Base-by-base conservation (phyloP, 2,329 filamentous ascomycete species). In the Phyllosticta ampelicida region DNA sequence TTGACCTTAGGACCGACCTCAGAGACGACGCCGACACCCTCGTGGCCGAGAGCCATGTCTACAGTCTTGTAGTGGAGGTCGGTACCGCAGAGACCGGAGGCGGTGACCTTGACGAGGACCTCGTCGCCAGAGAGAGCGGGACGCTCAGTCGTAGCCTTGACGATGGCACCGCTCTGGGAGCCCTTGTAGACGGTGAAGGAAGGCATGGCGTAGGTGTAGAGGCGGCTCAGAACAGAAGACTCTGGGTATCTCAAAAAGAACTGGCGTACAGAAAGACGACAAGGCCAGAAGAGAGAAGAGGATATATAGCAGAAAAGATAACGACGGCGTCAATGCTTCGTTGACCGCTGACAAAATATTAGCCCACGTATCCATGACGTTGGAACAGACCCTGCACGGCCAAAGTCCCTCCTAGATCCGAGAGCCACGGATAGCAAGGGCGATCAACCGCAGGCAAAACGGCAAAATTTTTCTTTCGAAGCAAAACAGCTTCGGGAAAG, bases 101-200 rank as follows among this genome's bases (percentile, higher is more conserved):
- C 82, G 16, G 84, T 87, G 61, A 87, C 75, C 58, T 77, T 78
- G 66, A 88, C 67, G 26, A 84, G 76, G 55, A 87, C 83, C 60
- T 86, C 74, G 68, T 84, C 77, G 54, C 73, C 71, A 1, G 65
- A 66, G 49, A 82, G 68, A 16, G 78, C 73, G 28, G 72, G 71
- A 60, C 74, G 77, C 19, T 71, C 75, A 50, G 77, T 80, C 53
- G 73, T 74, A 51, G 71, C 67, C 67, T 82, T 71, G 59, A 76
- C 68, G 64, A 85, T 80, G 60, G 75, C 74, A 64, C 83, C 82
- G 59, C 78, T 77, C 63, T 80, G 75, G 62, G 76, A 76, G 63
- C 84, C 84, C 67, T 83, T 85, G 78, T 77, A 86, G 59, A 86
- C 80, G 48, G 81, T 86, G 74, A 84, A 85, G 56, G 71, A 65